Evolutionary conservation across 129 eudicot genomes (phyloP).

Genomic region (Helichrysum umbraculigerum): DNA sequence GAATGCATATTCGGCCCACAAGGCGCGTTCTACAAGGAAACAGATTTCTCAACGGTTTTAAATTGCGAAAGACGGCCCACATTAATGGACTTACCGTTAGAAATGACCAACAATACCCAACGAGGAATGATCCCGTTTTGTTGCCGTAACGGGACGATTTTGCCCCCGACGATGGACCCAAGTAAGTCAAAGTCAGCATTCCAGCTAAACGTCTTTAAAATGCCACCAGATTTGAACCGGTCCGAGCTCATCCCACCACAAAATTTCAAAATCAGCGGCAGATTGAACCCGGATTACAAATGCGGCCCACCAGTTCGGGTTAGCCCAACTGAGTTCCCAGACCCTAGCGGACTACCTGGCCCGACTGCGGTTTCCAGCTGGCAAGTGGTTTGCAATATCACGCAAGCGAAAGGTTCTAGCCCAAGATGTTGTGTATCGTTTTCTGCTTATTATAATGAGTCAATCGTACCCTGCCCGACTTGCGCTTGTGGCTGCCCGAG

Average conservation of each 20-base stretch:
- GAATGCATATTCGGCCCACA: conserved; percentile 73
- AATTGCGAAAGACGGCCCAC: conserved; percentile 85
- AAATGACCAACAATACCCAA: conserved; percentile 67
- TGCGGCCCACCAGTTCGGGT: conserved; percentile 93
- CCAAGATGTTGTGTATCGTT: conserved; percentile 93
- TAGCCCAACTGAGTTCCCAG: conserved; percentile 63
- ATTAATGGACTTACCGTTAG: conserved; percentile 65
- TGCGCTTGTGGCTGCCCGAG: conserved; percentile 94
- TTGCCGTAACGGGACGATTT: conserved; percentile 92
- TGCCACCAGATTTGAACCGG: conserved; percentile 90
- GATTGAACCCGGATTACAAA: conserved; percentile 81
- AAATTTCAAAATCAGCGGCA: conserved; percentile 73
- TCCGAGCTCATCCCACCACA: conserved; percentile 79
- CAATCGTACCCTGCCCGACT: conserved; percentile 87
- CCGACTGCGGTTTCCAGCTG: conserved; percentile 78
- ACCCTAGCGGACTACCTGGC: conserved; percentile 52
- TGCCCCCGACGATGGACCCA: conserved; percentile 89
- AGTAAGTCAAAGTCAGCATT: conserved; percentile 74
- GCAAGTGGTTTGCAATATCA: conserved; percentile 96
- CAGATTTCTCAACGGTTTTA: conserved; percentile 73
- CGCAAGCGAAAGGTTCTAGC: conserved; percentile 58
- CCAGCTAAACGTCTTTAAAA: conserved; percentile 68
- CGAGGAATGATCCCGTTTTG: conserved; percentile 76
- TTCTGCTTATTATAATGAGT: conserved; percentile 83
- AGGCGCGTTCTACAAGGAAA: conserved; percentile 43